Conservation (phyloP, 2,329 filamentous ascomycete genomes). For the Penicillium capsulatum region DNA sequence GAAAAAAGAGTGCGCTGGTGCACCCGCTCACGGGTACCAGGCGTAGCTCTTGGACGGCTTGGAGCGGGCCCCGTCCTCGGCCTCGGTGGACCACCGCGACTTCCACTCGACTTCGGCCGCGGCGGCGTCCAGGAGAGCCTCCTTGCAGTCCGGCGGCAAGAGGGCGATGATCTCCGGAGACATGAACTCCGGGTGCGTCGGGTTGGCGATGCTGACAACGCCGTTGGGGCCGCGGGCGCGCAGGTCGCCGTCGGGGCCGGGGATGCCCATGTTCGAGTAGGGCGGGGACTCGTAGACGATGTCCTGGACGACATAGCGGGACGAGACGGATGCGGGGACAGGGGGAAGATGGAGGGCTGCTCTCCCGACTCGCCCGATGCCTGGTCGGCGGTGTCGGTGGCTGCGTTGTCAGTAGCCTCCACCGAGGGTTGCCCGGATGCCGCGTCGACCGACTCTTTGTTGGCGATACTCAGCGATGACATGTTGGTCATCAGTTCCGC, state of each 20-base stretch:
- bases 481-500: slow-evolving; percentile 32
- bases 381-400: background rate
- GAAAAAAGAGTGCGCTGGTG: no score
- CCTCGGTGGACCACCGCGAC: slow-evolving; percentile 67
- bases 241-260: slow-evolving; percentile 47
- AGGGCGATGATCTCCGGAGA: slow-evolving; percentile 41
- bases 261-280: slow-evolving; percentile 55
- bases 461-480: slow-evolving; percentile 34
- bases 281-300: slow-evolving; percentile 57
- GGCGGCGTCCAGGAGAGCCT: slow-evolving; percentile 66
- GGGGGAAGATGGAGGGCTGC: slow-evolving; percentile 46
- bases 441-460: slow-evolving; percentile 8
- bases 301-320: slow-evolving; percentile 61
- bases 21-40: slow-evolving; percentile 36
- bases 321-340: slow-evolving; percentile 55
- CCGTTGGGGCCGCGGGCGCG: slow-evolving; percentile 42
- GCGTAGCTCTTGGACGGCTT: slow-evolving; percentile 37
- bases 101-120: slow-evolving; percentile 68
- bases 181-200: slow-evolving; percentile 36
- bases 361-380: slow-evolving; percentile 7
- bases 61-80: slow-evolving; percentile 45
- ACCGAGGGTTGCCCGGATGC: no score
- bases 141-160: slow-evolving; percentile 55
- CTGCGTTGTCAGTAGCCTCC: background rate
- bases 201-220: slow-evolving; percentile 35